Conservation (phyloP, 179 eudicot genomes). For the Nepenthes alata region DNA sequence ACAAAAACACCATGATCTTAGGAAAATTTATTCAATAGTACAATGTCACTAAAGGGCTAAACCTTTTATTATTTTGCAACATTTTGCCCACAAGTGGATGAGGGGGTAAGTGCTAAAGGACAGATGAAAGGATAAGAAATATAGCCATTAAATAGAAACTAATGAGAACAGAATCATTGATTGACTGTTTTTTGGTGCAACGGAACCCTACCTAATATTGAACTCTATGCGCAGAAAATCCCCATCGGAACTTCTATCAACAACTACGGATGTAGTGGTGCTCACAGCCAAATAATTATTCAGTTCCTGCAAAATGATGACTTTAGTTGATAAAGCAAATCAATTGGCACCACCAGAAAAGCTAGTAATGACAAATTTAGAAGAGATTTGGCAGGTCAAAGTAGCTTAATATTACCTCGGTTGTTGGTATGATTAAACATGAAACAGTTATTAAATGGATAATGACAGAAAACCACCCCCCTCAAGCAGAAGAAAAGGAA, state of each 20-base stretch:
- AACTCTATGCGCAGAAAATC: constrained; percentile 83
- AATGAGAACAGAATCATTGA: too few relatives aligned
- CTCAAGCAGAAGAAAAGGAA: background rate
- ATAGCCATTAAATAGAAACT: too few relatives aligned
- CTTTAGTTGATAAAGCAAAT: background rate
- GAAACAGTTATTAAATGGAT: background rate
- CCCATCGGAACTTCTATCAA: constrained; percentile 85
- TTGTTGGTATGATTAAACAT: too few relatives aligned
- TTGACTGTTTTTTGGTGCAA: background rate
- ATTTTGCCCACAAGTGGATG: too few relatives aligned
- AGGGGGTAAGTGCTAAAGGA: too few relatives aligned
- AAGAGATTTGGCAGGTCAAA: too few relatives aligned
- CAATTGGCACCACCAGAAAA: background rate
- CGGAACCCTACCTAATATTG: constrained; percentile 50
- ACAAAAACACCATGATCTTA: too few relatives aligned
- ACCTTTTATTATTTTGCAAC: too few relatives aligned
- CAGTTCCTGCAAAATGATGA: constrained; percentile 54
- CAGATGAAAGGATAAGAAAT: too few relatives aligned
- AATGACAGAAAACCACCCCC: background rate
- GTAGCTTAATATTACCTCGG: background rate
- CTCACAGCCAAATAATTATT: constrained; percentile 59
- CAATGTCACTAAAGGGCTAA: too few relatives aligned
- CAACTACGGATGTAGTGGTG: constrained; percentile 67
- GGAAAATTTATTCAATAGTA: too few relatives aligned
- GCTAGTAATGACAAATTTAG: background rate